These are phyloP conservation scores for Eleusine indica DNA, from an alignment of 176 grass and related monocot genomes.

Conservation along the genomic window DNA sequence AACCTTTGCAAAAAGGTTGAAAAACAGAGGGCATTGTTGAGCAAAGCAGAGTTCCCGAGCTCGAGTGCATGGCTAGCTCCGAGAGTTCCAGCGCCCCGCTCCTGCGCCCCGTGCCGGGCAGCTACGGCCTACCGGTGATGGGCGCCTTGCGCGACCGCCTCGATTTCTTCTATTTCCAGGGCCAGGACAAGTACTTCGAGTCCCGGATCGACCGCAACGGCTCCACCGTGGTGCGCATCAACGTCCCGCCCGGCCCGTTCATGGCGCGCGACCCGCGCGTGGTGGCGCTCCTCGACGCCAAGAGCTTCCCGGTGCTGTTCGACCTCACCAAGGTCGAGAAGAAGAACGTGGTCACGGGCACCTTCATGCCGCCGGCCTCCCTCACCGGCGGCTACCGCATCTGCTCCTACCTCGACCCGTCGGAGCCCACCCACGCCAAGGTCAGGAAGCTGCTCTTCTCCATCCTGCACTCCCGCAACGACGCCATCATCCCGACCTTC, in stretches of 20 bases:
- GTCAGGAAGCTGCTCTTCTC: conserved; percentile 69
- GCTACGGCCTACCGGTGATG: conserved; percentile 54
- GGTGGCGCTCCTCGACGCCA: conserved; percentile 66
- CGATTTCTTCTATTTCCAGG: conserved; percentile 81
- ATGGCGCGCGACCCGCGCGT: conserved; percentile 69
- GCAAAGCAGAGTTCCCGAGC: too few species aligned
- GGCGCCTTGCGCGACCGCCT: conserved; percentile 62
- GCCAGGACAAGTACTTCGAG: conserved; percentile 73
- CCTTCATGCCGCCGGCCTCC: conserved; percentile 68
- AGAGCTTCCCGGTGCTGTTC: conserved; percentile 78
- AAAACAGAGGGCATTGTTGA: too few species aligned
- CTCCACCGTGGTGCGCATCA: conserved; percentile 70
- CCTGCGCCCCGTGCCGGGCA: conserved; percentile 43
- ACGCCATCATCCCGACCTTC: conserved; percentile 59
- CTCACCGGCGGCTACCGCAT: conserved; percentile 79
- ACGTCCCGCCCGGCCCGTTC: conserved; percentile 63
- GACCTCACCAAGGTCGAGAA: conserved; percentile 81
- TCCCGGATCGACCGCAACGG: conserved; percentile 51
- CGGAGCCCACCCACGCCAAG: conserved; percentile 67
- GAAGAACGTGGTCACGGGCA: conserved; percentile 66
- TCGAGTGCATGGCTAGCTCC: background rate
- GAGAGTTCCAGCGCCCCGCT: background rate
- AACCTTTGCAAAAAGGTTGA: too few species aligned
- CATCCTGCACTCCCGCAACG: conserved; percentile 69
- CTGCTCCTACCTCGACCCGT: conserved; percentile 73